Base-by-base conservation (phyloP, 78 protist species). In the Chrysochromulina parva region DNA sequence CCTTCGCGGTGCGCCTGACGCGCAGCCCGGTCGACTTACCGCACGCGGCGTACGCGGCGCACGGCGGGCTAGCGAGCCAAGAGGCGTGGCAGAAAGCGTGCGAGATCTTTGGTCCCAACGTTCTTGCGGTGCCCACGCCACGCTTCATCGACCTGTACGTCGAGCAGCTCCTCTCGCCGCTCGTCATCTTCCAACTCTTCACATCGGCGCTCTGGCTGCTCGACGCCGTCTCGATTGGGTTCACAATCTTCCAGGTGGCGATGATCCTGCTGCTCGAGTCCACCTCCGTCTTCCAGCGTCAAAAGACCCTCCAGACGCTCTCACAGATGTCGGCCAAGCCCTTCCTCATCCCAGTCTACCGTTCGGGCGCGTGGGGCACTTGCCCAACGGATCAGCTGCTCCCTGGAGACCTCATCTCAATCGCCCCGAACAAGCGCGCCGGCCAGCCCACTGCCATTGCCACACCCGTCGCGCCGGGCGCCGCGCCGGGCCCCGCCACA, bases 161-260 rank as follows among this genome's bases (percentile, higher is more conserved):
- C 54, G 88, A 82, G 88, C 88, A 82, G 88, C 88, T 82, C 53
- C 88, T 82, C 50, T 82, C 88, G 22, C 88, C 88, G 19, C 60
- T 82, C 66, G 88, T 22, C 14, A 55, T 82, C n/a, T 82, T 82
- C 67, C 88, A 82, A 67, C 3, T 82, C 13, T 82, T 82, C 67
- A 17, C 47, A 6, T 53, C 88, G 48, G 52, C 57, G 71, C 88
- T 82, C 0, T 82, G 88, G 88, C 66, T 82, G 67, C 60, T 82
- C 13, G 88, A 82, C 50, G 62, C 60, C 53, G 60, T 55, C 67
- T 82, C 71, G 54, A 2, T 17, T 28, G 84, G 84, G 54, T 82
- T 55, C 88, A 55, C 88, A 52, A 54, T 24, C 53, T 82, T 82
- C 88, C 60, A 53, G 71, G 60, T 82, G 57, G 4, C 3, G 22